These are phyloP conservation scores for Lachancea sp. DNA, from an alignment of 805 yeast genomes.

Conservation along the genomic window DNA sequence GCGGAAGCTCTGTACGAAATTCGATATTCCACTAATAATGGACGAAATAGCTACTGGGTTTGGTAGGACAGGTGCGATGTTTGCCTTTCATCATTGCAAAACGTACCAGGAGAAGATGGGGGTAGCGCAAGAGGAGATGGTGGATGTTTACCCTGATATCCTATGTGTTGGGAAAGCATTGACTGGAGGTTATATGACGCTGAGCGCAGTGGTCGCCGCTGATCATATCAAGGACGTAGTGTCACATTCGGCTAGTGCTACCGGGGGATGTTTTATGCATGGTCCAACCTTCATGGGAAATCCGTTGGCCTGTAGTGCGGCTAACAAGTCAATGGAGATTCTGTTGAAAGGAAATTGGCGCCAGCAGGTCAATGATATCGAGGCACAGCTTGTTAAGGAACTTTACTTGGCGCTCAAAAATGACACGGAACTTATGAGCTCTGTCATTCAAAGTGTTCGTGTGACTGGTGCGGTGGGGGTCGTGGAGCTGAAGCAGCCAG, in stretches of 20 bases:
- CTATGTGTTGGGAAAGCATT: slow-evolving; percentile 24
- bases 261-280: slow-evolving; percentile 26
- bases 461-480: slow-evolving; percentile 23
- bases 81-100: slow-evolving; percentile 33
- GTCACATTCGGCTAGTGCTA: slow-evolving; percentile 14
- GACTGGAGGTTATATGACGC: slow-evolving; percentile 26
- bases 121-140: slow-evolving; percentile 10
- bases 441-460: slow-evolving; percentile 16
- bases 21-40: slow-evolving; percentile 30
- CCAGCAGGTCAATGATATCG: slow-evolving; percentile 16
- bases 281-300: slow-evolving; percentile 30
- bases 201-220: slow-evolving; percentile 22
- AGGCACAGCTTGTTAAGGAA: slow-evolving; percentile 15
- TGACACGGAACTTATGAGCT: slow-evolving; percentile 6
- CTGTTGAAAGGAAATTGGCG: slow-evolving; percentile 20
- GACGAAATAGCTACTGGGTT: slow-evolving; percentile 37
- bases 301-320: slow-evolving; percentile 25
- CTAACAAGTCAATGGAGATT: slow-evolving; percentile 22
- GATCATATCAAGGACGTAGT: slow-evolving; percentile 15
- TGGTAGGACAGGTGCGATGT: slow-evolving; percentile 33
- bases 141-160: slow-evolving; percentile 24
- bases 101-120: slow-evolving; percentile 11
- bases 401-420: slow-evolving; percentile 11
- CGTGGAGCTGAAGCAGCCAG: slow-evolving; percentile 15
- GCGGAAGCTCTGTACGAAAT: slow-evolving; percentile 30